phyloP scores from a whole-genome alignment of 805 yeast species.

The Ogataea saltuana region DNA sequence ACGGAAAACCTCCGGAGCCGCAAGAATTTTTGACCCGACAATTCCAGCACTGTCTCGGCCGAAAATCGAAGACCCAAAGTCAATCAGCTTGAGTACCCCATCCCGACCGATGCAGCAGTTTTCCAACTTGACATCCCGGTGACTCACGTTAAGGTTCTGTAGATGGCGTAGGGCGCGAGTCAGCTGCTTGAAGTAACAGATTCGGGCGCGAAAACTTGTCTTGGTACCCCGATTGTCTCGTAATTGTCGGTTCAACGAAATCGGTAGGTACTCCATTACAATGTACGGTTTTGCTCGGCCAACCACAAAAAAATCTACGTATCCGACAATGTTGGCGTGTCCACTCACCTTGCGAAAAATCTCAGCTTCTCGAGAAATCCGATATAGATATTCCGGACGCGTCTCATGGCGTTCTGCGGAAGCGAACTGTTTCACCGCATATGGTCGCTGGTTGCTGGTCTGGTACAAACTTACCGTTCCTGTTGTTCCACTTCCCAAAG shows the following conservation, averaged over 20 bases:
- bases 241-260: conserved; percentile 18
- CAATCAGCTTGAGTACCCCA: conserved; percentile 45
- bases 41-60: conserved; percentile 39
- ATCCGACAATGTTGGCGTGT: conserved; percentile 40
- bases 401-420: conserved; percentile 42
- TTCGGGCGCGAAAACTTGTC: too few species aligned
- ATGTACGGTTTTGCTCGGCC: conserved; percentile 26
- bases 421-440: conserved; percentile 50
- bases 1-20: conserved; percentile 49
- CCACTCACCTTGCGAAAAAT: conserved; percentile 30
- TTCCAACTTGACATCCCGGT: conserved; percentile 52
- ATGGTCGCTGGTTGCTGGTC: conserved; percentile 9
- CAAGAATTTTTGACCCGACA: conserved; percentile 47
- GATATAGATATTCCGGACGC: conserved; percentile 38
- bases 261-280: conserved; percentile 40
- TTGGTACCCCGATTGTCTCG: conserved; percentile 8
- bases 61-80: conserved; percentile 48
- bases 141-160: conserved; percentile 41
- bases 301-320: conserved; percentile 34
- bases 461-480: conserved; percentile 18
- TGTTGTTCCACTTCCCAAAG: conserved; percentile 22
- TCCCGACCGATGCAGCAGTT: conserved; percentile 41
- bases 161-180: conserved; percentile 40
- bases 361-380: conserved; percentile 42
- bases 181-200: conserved; percentile 45